Conservation (phyloP, 805 yeast species). For the Candida xyloterini region DNA sequence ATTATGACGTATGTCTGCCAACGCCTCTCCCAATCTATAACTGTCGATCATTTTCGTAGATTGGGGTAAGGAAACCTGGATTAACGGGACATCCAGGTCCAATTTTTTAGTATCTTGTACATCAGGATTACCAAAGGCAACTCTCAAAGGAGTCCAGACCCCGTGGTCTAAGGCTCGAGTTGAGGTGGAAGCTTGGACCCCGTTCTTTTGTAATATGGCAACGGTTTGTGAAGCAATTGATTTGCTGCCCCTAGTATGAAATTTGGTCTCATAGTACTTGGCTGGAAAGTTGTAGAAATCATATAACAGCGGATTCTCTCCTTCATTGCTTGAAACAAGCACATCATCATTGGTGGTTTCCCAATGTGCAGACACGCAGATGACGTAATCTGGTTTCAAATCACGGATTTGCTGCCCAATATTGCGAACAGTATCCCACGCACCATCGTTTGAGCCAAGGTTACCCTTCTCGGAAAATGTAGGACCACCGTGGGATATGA, state of each 20-base stretch:
- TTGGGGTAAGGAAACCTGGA: slow-evolving; percentile 50
- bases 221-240: slow-evolving; percentile 45
- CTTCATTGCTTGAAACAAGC: slow-evolving; percentile 10
- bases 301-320: slow-evolving; percentile 59
- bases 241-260: slow-evolving; percentile 47
- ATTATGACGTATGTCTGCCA: slow-evolving; percentile 49
- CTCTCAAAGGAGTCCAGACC: slow-evolving; percentile 75
- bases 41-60: slow-evolving; percentile 41
- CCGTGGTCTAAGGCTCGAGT: slow-evolving; percentile 82
- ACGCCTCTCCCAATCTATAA: slow-evolving; percentile 53
- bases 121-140: slow-evolving; percentile 52
- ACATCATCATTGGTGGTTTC: slow-evolving; percentile 39
- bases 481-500: slow-evolving; percentile 84
- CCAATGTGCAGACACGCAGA: slow-evolving; percentile 80
- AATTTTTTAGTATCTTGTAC: slow-evolving; percentile 35
- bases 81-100: slow-evolving; percentile 45
- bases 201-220: slow-evolving; percentile 38
- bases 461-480: slow-evolving; percentile 59
- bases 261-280: slow-evolving; percentile 59
- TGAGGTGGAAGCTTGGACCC: slow-evolving; percentile 43
- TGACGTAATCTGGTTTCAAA: slow-evolving; percentile 61
- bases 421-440: slow-evolving; percentile 47
- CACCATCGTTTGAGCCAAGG: slow-evolving; percentile 54
- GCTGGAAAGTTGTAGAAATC: slow-evolving; percentile 75
- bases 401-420: slow-evolving; percentile 52